Conservation (phyloP, 2,329 filamentous ascomycete species). For the Cladosporium oxysporum region DNA sequence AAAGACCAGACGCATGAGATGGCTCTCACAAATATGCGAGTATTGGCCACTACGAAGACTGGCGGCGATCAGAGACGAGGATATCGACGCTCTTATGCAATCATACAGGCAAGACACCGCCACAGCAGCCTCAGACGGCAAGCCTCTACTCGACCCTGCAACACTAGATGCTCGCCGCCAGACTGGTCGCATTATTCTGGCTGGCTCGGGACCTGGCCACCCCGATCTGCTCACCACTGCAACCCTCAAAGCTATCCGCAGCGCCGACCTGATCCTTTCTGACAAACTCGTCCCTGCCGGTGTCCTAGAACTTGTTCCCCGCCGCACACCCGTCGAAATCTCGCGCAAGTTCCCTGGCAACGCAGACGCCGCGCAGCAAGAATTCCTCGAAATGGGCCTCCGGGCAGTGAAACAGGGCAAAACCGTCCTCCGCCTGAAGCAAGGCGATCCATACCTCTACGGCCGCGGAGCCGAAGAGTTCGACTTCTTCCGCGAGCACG, state of each 20-base stretch:
- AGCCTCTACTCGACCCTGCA: conserved; percentile 31
- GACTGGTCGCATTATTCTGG: conserved; percentile 77
- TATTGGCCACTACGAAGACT: conserved; percentile 92
- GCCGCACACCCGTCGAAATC: conserved; percentile 85
- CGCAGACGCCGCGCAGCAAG: conserved; percentile 88
- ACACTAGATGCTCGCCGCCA: conserved; percentile 34
- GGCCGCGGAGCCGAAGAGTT: conserved; percentile 93
- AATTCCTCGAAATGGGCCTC: conserved; percentile 78
- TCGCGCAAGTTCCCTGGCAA: conserved; percentile 98
- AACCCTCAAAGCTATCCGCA: conserved; percentile 72
- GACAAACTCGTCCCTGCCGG: conserved; percentile 84
- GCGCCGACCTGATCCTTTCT: conserved; percentile 76
- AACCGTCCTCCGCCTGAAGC: conserved; percentile 86
- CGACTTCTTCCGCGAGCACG: conserved; percentile 73
- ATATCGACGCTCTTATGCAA: conserved; percentile 74
- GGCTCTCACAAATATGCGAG: conserved; percentile 95
- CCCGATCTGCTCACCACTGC: conserved; percentile 86
- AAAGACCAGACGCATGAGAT: conserved; percentile 81
- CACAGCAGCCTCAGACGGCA: conserved; percentile 30
- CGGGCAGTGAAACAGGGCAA: conserved; percentile 68
- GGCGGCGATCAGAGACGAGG: conserved; percentile 74
- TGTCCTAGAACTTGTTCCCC: conserved; percentile 86
- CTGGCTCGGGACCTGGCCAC: conserved; percentile 89
- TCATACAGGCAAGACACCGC: conserved; percentile 60
- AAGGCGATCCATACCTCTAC: conserved; percentile 96